A percentile compares a stretch with the other conserved stretches of the same genome.
Evolutionary conservation across 805 yeast species (phyloP).

Genomic region (Pichia thaimueangensis): DNA sequence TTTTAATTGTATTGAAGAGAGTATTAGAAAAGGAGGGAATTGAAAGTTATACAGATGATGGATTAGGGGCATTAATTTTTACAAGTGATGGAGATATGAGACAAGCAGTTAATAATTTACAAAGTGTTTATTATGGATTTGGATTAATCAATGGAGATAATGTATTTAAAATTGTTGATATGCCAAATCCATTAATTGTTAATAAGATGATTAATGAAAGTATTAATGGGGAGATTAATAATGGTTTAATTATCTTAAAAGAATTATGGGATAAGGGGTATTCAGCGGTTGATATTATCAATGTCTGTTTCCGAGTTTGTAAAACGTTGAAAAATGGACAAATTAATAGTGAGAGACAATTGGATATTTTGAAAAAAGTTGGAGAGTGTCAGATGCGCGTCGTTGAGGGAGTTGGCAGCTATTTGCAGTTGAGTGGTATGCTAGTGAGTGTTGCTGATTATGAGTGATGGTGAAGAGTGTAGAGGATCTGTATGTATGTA

Average conservation of each 20-base stretch:
- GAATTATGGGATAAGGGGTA: slow-evolving; percentile 86
- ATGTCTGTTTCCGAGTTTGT: slow-evolving; percentile 83
- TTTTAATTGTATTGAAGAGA: slow-evolving; percentile 66
- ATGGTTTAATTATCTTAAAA: slow-evolving; percentile 56
- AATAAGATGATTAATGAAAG: slow-evolving; percentile 53
- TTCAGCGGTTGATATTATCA: slow-evolving; percentile 85
- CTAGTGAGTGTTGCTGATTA: slow-evolving; percentile 23
- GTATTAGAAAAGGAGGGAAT: slow-evolving; percentile 66
- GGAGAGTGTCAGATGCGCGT: slow-evolving; percentile 91
- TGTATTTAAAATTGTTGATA: slow-evolving; percentile 92
- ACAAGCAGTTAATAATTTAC: slow-evolving; percentile 92
- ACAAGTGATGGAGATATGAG: slow-evolving; percentile 99
- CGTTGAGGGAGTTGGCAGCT: slow-evolving; percentile 86
- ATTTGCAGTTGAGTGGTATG: slow-evolving; percentile 80
- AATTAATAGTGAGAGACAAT: slow-evolving; percentile 51
- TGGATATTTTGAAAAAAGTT: slow-evolving; percentile 76
- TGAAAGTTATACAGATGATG: slow-evolving; percentile 71
- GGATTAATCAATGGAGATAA: slow-evolving; percentile 85
- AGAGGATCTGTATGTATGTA: too few relatives aligned
- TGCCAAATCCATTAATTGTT: slow-evolving; percentile 89
- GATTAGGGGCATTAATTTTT: slow-evolving; percentile 85
- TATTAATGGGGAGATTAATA: slow-evolving; percentile 41
- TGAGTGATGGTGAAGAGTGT: too few relatives aligned
- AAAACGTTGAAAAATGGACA: slow-evolving; percentile 54
- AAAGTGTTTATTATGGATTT: slow-evolving; percentile 91